Conservation (phyloP, 768 basidiomycete genomes). For the Xerocomus potaroensis region DNA sequence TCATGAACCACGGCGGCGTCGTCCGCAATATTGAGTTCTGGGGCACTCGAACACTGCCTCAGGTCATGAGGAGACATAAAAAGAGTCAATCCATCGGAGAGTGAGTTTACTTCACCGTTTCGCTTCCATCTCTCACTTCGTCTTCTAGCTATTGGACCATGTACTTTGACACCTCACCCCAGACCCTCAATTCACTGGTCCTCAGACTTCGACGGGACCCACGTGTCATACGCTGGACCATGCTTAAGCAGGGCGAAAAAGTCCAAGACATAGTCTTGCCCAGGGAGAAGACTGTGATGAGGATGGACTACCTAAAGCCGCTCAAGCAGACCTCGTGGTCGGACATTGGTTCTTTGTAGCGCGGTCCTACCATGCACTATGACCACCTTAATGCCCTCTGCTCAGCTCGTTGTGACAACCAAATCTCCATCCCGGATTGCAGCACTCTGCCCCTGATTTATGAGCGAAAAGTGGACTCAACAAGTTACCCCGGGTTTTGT, state of each 20-base stretch:
- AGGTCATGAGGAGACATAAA: constrained; percentile 65
- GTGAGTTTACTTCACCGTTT: constrained; percentile 45
- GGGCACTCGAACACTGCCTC: constrained; percentile 71
- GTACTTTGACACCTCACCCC: constrained; percentile 84
- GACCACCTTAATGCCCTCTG: neutral
- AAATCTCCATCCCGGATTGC: too few relatives aligned
- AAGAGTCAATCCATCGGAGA: constrained; percentile 61
- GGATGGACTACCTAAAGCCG: constrained; percentile 23
- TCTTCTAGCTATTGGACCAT: constrained; percentile 78
- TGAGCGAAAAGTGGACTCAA: too few relatives aligned
- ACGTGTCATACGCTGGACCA: constrained; percentile 77
- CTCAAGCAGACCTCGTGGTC: constrained; percentile 26
- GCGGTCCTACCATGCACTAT: neutral
- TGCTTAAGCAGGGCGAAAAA: constrained; percentile 71
- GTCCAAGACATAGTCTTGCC: constrained; percentile 62
- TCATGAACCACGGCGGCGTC: constrained; percentile 74
- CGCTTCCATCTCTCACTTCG: constrained; percentile 4
- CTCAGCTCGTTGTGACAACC: too few relatives aligned
- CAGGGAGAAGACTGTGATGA: constrained; percentile 41
- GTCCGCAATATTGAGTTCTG: constrained; percentile 74
- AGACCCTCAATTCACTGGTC: constrained; percentile 60
- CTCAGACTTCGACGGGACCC: constrained; percentile 72
- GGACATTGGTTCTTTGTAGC: constrained; percentile 18
- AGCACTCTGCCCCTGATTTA: too few relatives aligned
- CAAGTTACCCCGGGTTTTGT: too few relatives aligned